phyloP scores from a whole-genome alignment of 495 filamentous ascomycete species.

The Trichoderma virens region DNA sequence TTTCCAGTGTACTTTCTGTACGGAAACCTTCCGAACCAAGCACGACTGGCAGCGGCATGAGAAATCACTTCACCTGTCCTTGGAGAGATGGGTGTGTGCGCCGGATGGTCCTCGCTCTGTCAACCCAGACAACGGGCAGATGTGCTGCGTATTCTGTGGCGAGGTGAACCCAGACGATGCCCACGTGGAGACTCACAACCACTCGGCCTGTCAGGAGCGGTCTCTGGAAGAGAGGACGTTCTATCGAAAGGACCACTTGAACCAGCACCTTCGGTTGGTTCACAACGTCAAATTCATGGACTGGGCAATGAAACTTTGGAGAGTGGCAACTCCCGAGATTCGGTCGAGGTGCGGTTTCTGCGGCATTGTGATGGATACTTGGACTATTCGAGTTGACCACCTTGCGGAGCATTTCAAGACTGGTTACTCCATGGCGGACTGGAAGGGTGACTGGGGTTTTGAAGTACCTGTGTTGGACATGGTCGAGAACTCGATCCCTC shows the following conservation, averaged over 20 bases:
- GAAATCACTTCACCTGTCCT: conserved; percentile 66
- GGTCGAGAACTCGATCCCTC: conserved; percentile 60
- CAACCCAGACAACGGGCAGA: conserved; percentile 37
- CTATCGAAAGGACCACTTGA: conserved; percentile 75
- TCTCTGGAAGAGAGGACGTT: conserved; percentile 62
- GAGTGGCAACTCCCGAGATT: conserved; percentile 48
- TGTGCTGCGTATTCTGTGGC: conserved; percentile 64
- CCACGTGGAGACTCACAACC: conserved; percentile 66
- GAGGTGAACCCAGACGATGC: conserved; percentile 45
- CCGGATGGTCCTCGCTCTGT: conserved; percentile 53
- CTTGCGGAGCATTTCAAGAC: conserved; percentile 62
- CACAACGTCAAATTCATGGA: conserved; percentile 56
- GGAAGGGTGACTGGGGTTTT: conserved; percentile 69
- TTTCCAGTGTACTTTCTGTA: conserved; percentile 82
- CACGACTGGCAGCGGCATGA: conserved; percentile 84
- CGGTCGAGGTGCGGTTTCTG: conserved; percentile 69
- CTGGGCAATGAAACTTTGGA: conserved; percentile 64
- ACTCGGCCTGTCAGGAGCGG: conserved; percentile 58
- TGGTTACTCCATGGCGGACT: conserved; percentile 59
- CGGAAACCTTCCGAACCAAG: conserved; percentile 70
- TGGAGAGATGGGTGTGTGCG: conserved; percentile 75
- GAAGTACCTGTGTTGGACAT: conserved; percentile 48
- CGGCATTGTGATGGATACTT: conserved; percentile 49
- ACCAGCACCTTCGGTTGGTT: conserved; percentile 73
- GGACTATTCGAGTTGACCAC: conserved; percentile 56